A percentile compares a stretch with the other conserved stretches of the same genome.
These are phyloP conservation scores for Penicillium oxalicum DNA, from an alignment of 2,329 filamentous ascomycete genomes.

Conservation along the genomic window DNA sequence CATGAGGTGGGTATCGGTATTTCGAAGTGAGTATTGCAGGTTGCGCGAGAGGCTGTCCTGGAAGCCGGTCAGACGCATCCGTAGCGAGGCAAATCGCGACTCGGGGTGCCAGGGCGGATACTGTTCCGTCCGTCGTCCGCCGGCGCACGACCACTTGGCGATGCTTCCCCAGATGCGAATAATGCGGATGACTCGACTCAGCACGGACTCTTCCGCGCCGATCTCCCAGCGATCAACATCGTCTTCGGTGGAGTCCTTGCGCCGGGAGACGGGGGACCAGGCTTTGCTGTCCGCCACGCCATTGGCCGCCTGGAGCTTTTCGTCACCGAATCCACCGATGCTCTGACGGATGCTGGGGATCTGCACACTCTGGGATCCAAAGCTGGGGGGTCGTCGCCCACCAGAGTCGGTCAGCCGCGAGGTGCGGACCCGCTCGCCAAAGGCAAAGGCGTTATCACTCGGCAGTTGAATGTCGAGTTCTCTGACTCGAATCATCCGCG, in stretches of 20 bases:
- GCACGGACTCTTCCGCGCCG: conserved; percentile 48
- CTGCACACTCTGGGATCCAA: conserved; percentile 38
- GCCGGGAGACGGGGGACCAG: conserved; percentile 36
- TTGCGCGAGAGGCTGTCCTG: conserved; percentile 48
- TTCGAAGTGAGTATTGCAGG: conserved; percentile 46
- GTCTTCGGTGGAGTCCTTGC: conserved; percentile 36
- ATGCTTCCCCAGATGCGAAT: conserved; percentile 53
- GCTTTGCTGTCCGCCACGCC: conserved; percentile 30
- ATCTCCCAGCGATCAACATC: conserved; percentile 49
- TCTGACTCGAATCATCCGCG: conserved; percentile 47
- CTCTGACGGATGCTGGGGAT: conserved; percentile 40
- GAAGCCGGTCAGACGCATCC: conserved; percentile 44
- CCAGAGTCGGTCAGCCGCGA: conserved; percentile 43
- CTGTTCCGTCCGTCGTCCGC: conserved; percentile 47
- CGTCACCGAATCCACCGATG: conserved; percentile 32
- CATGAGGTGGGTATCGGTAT: conserved; percentile 51
- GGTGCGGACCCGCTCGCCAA: conserved; percentile 50
- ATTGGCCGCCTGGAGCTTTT: conserved; percentile 31
- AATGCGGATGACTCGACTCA: conserved; percentile 51
- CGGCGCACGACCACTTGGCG: conserved; percentile 50
- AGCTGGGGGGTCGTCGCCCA: conserved; percentile 33
- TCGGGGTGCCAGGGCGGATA: conserved; percentile 50
- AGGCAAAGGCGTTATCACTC: conserved; percentile 51
- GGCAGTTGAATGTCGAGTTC: conserved; percentile 51
- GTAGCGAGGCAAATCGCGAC: conserved; percentile 45